Evolutionary conservation across 2,329 filamentous ascomycete genomes (phyloP).

Genomic region (Fusarium sp.): DNA sequence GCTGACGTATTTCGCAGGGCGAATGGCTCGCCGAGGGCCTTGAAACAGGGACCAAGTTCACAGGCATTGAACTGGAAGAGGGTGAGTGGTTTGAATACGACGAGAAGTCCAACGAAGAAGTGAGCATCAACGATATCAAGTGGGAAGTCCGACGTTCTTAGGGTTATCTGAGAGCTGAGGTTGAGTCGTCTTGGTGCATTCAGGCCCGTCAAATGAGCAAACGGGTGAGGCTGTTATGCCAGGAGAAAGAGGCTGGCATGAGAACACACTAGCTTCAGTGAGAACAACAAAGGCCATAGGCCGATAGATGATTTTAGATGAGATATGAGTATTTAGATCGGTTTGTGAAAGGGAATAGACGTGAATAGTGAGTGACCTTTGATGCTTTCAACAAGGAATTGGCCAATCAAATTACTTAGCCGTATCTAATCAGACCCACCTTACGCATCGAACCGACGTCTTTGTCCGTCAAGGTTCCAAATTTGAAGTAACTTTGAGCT

Average conservation of each 20-base stretch:
- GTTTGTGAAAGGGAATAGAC: constrained; percentile 8
- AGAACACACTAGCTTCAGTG: background rate
- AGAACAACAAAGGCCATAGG: background rate
- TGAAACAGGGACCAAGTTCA: constrained; percentile 85
- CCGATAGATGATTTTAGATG: background rate
- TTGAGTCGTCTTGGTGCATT: background rate
- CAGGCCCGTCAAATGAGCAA: background rate
- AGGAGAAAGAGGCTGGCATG: background rate
- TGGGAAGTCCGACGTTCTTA: constrained; percentile 85
- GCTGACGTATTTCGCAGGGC: constrained; percentile 63
- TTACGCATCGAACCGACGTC: background rate
- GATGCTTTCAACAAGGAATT: background rate
- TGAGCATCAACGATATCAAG: constrained; percentile 87
- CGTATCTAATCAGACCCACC: constrained; percentile 16
- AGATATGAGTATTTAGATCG: background rate
- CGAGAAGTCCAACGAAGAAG: constrained; percentile 90
- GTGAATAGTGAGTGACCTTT: background rate
- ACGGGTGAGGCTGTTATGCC: background rate
- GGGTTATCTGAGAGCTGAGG: background rate
- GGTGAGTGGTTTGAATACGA: constrained; percentile 99
- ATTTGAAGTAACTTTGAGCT: constrained; percentile 5
- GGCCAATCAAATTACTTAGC: constrained; percentile 8
- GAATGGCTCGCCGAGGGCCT: constrained; percentile 87
- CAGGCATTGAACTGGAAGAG: constrained; percentile 81
- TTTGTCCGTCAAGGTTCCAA: constrained; percentile 28